Conservation (phyloP, 2,329 filamentous ascomycete genomes). For the Monosporascus sp. region DNA sequence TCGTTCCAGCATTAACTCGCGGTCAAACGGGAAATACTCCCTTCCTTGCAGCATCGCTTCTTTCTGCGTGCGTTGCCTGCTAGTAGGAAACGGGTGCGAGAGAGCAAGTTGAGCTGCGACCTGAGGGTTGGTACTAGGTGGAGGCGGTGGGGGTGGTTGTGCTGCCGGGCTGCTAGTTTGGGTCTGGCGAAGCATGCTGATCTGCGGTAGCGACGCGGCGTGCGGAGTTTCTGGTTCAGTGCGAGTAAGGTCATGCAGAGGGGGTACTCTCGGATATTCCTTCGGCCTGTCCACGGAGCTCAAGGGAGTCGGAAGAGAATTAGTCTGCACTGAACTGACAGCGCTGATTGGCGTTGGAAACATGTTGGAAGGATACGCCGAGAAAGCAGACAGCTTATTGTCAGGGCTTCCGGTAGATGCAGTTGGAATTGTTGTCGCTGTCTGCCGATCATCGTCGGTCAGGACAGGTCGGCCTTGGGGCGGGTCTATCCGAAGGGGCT, state of each 20-base stretch:
- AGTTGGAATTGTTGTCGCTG: slow-evolving; percentile 55
- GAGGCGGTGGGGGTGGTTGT: slow-evolving; percentile 25
- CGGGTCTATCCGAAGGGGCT: slow-evolving; percentile 57
- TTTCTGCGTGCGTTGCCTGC: slow-evolving; percentile 60
- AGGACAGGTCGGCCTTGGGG: slow-evolving; percentile 52
- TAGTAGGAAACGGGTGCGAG: slow-evolving; percentile 44
- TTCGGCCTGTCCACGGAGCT: slow-evolving; percentile 37
- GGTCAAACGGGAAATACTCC: slow-evolving; percentile 73
- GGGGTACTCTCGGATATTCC: slow-evolving; percentile 55
- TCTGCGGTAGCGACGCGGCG: slow-evolving; percentile 49
- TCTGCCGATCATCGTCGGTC: slow-evolving; percentile 53
- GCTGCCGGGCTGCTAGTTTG: slow-evolving; percentile 43
- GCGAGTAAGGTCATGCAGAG: slow-evolving; percentile 53
- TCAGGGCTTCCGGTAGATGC: slow-evolving; percentile 55
- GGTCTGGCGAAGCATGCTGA: slow-evolving; percentile 49
- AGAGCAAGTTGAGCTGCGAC: slow-evolving; percentile 55
- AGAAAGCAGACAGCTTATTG: slow-evolving; percentile 55
- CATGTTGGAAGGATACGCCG: slow-evolving; percentile 46
- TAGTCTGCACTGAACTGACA: slow-evolving; percentile 25
- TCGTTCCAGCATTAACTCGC: slow-evolving; percentile 76
- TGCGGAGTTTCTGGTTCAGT: slow-evolving; percentile 51
- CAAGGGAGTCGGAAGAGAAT: slow-evolving; percentile 22
- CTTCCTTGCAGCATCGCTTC: slow-evolving; percentile 83
- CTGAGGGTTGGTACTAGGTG: slow-evolving; percentile 41
- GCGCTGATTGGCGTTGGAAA: slow-evolving; percentile 62